A percentile compares a stretch with the other conserved stretches of the same genome.
Conservation (phyloP, 805 yeast genomes). For the Saccharomycopsis sp. region DNA sequence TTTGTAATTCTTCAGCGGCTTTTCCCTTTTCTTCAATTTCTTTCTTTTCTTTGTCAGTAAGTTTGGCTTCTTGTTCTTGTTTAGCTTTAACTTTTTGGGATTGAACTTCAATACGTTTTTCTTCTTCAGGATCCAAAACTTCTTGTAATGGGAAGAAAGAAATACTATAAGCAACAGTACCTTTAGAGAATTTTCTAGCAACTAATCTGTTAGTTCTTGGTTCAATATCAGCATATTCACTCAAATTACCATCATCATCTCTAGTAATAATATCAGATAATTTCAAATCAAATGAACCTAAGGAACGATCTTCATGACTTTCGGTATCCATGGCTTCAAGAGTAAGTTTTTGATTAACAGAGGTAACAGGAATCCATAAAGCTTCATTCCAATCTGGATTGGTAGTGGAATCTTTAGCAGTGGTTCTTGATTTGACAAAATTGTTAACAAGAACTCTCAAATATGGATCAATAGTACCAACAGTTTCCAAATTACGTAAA, state of each 20-base stretch:
- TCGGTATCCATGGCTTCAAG: conserved; percentile 87
- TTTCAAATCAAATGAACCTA: conserved; percentile 72
- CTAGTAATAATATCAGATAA: conserved; percentile 57
- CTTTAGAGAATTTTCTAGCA: conserved; percentile 71
- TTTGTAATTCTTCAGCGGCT: conserved; percentile 24
- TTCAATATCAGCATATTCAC: conserved; percentile 46
- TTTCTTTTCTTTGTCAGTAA: conserved; percentile 22
- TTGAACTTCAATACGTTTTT: conserved; percentile 42
- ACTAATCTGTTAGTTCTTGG: conserved; percentile 53
- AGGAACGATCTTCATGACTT: conserved; percentile 68
- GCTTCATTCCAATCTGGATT: conserved; percentile 83
- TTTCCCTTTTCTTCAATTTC: conserved; percentile 23
- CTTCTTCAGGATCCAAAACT: conserved; percentile 68
- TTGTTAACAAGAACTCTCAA: conserved; percentile 72
- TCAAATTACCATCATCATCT: conserved; percentile 51
- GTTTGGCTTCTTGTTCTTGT: conserved; percentile 25
- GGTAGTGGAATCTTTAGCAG: conserved; percentile 50
- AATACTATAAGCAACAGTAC: conserved; percentile 59
- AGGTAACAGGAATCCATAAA: conserved; percentile 70
- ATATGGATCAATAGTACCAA: conserved; percentile 92
- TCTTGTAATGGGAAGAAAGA: conserved; percentile 81
- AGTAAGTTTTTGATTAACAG: conserved; percentile 71
- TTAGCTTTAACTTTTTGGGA: conserved; percentile 28
- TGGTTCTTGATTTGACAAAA: conserved; percentile 66
- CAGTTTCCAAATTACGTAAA: conserved; percentile 72